Conservation (phyloP, 768 basidiomycete species). For the Boletus eberwhitei region DNA sequence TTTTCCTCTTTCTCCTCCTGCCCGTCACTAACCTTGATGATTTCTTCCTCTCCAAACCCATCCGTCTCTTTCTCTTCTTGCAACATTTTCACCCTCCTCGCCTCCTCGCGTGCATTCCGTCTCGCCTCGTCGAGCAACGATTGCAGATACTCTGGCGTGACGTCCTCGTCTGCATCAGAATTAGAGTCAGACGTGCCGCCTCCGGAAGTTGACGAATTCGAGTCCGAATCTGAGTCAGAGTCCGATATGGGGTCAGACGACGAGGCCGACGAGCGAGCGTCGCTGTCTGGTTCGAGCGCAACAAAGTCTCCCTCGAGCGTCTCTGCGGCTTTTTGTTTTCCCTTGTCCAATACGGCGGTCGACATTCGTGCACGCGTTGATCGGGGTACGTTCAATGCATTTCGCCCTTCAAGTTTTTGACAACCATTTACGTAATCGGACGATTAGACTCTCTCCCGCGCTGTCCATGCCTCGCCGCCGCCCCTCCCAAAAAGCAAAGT, state of each 20-base stretch:
- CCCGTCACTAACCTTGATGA: constrained; percentile 47
- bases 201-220: constrained; percentile 37
- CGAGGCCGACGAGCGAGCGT: not conserved
- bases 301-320: not conserved
- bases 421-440: constrained; percentile 17
- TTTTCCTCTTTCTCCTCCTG: constrained; percentile 25
- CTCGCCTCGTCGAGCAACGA: constrained; percentile 62
- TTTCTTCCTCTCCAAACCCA: constrained; percentile 46
- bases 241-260: not conserved
- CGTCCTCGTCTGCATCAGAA: constrained; percentile 39
- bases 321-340: not conserved
- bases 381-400: too few species aligned
- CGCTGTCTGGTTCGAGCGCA: constrained; percentile 1
- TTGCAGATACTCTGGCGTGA: constrained; percentile 59
- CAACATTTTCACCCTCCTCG: constrained; percentile 19
- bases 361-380: not conserved
- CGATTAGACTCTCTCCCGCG: not conserved
- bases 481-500: constrained; percentile 34
- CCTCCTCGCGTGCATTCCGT: constrained; percentile 42
- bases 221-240: constrained; percentile 16
- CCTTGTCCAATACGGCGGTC: constrained; percentile 4
- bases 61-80: constrained; percentile 22
- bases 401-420: not conserved
- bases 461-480: constrained; percentile 47
- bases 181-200: constrained; percentile 33